Conservation (phyloP, 108 stramenopile genomes). For the Nitzschia sp. region DNA sequence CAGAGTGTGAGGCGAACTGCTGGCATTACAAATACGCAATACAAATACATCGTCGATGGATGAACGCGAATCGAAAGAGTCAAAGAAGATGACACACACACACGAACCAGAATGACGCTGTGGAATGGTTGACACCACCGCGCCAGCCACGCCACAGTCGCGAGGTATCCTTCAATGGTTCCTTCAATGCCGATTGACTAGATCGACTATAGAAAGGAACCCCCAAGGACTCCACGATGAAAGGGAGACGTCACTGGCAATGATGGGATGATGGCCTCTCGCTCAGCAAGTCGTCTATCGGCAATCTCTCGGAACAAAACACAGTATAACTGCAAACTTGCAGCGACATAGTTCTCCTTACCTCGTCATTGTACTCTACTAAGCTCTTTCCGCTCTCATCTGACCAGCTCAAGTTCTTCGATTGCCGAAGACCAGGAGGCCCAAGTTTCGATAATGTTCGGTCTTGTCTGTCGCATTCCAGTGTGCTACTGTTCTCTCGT, state of each 20-base stretch:
- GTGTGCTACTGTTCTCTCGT: neutral
- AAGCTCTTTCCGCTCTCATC: conserved; percentile 68
- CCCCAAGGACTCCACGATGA: neutral
- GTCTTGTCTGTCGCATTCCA: neutral
- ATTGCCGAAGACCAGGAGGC: conserved; percentile 13
- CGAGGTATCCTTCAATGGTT: no score
- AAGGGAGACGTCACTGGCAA: neutral
- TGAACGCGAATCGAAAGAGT: neutral
- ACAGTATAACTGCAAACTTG: neutral
- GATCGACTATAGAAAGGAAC: no score
- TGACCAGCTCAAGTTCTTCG: conserved; percentile 69
- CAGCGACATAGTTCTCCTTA: conserved; percentile 25
- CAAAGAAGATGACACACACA: neutral
- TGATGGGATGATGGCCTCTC: no score
- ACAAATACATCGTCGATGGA: no score
- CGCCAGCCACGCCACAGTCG: no score
- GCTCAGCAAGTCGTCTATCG: no score
- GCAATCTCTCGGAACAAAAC: neutral
- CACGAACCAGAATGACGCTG: no score
- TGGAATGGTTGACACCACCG: no score
- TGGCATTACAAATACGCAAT: no score
- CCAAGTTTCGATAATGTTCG: neutral
- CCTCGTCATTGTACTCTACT: conserved; percentile 68
- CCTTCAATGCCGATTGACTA: no score
- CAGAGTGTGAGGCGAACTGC: neutral